Conservation (phyloP, 208 protist genomes). For the Acanthamoeba sp. region DNA sequence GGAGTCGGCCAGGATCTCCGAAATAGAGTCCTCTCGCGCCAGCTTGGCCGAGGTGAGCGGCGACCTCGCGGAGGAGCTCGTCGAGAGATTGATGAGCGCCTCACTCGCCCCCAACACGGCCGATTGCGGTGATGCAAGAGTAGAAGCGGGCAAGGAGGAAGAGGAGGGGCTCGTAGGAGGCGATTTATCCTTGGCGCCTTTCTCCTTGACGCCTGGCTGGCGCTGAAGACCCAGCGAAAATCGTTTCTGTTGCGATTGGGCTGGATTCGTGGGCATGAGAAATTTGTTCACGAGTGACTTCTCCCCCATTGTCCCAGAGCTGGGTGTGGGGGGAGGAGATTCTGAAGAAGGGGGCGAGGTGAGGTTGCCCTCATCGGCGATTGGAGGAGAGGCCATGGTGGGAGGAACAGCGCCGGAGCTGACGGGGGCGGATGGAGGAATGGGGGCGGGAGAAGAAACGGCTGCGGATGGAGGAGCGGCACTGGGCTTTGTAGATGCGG, state of each 20-base stretch:
- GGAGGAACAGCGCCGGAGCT: background rate
- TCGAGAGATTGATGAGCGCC: constrained; percentile 37
- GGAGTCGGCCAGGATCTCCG: constrained; percentile 17
- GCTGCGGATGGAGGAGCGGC: background rate
- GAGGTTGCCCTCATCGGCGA: background rate
- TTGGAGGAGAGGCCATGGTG: background rate
- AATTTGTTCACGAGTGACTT: constrained; percentile 44
- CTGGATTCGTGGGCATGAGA: constrained; percentile 28
- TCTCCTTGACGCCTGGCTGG: no score
- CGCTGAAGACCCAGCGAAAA: constrained; percentile 43
- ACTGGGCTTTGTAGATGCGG: no score
- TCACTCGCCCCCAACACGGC: background rate
- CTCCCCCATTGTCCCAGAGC: background rate
- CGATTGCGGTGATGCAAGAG: background rate
- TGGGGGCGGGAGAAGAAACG: background rate
- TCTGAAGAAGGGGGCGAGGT: background rate
- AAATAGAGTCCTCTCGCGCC: constrained; percentile 50
- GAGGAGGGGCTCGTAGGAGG: background rate
- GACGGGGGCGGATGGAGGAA: background rate
- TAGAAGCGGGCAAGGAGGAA: background rate
- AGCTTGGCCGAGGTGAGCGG: background rate
- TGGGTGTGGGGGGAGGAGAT: background rate
- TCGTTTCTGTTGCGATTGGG: constrained; percentile 11
- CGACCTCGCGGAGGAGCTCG: background rate
- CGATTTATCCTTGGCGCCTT: constrained; percentile 45